Conservation (phyloP, 306 rosid species). For the Vigna angularis region DNA sequence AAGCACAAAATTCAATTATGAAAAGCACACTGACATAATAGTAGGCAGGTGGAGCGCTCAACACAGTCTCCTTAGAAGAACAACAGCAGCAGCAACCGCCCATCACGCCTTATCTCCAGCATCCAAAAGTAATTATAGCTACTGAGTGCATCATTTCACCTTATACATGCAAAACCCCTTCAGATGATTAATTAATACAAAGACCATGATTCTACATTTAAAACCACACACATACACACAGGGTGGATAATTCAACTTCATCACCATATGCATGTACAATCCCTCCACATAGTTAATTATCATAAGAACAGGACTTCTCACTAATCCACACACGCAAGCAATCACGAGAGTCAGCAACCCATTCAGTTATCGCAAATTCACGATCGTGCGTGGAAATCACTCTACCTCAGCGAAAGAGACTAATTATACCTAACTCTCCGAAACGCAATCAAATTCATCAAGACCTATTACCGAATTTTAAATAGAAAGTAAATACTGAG, state of each 20-base stretch:
- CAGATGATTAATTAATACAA: slow-evolving; percentile 18
- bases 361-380: slow-evolving; percentile 22
- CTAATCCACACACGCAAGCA: not conserved
- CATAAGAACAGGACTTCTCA: not conserved
- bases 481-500: not conserved
- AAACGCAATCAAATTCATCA: slow-evolving; percentile 28
- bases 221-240: not conserved
- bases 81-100: slow-evolving; percentile 84
- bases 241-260: slow-evolving; percentile 60
- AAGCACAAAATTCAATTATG: slow-evolving; percentile 21
- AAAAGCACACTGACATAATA: slow-evolving; percentile 61
- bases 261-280: slow-evolving; percentile 40
- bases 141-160: slow-evolving; percentile 56
- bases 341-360: not conserved
- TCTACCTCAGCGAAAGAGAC: slow-evolving; percentile 23
- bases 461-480: not conserved
- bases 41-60: slow-evolving; percentile 59
- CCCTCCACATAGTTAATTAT: not conserved
- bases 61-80: slow-evolving; percentile 63
- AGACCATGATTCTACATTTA: slow-evolving; percentile 14
- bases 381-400: slow-evolving; percentile 38
- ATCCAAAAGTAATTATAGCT: slow-evolving; percentile 42
- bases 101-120: slow-evolving; percentile 62
- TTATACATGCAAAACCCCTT: slow-evolving; percentile 42
- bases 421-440: slow-evolving; percentile 1